Base-by-base conservation (phyloP, 2,329 filamentous ascomycete species). In the Colletotrichum liaoningense region DNA sequence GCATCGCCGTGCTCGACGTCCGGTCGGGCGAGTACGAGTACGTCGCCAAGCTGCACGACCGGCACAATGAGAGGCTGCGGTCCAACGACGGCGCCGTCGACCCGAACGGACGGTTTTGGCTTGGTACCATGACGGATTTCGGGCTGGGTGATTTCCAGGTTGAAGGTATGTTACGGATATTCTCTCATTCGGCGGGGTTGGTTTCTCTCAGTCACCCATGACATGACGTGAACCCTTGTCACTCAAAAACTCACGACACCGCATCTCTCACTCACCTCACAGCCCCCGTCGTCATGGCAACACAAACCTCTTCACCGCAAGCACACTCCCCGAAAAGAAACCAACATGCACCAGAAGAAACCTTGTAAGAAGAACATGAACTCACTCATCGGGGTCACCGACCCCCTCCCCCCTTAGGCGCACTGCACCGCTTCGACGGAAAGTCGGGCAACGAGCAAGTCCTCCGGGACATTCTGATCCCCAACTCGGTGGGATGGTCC, bases 31-130 rank as follows among this genome's bases (percentile, higher is more conserved):
- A 80, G 63, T 89, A 89, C 77, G 85, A 90, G 77, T 87, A 92
- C 75, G 76, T 92, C 70, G 81, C 83, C 74, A 85, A 82, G 72
- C 90, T 90, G 78, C 78, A 81, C 75, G 82, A 84, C 54, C 75
- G 69, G 65, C 80, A 82, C 76, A 89, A 86, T 75, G 84, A 88
- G 80, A 84, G 91, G 26, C 86, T 94, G 80, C 85, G 91, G 69
- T 88, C 93, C 82, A 98, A 98, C 80, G 95, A 98, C 79, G 95
- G 95, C 59, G 93, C 91, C 5, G 91, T 94, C 64, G 95, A 98
- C 79, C 92, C 91, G 30, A 88, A 92, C 75, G 95, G 95, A 38
- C 87, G 94, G 42, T 97, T 96, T 84, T 97, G 94, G 93, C 87
- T 95, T 6, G 94, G 95, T 8, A 90, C 90, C 75, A 97, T 98